Conservation (phyloP, 169 alveolate genomes). For the Plasmodium gonderi region DNA sequence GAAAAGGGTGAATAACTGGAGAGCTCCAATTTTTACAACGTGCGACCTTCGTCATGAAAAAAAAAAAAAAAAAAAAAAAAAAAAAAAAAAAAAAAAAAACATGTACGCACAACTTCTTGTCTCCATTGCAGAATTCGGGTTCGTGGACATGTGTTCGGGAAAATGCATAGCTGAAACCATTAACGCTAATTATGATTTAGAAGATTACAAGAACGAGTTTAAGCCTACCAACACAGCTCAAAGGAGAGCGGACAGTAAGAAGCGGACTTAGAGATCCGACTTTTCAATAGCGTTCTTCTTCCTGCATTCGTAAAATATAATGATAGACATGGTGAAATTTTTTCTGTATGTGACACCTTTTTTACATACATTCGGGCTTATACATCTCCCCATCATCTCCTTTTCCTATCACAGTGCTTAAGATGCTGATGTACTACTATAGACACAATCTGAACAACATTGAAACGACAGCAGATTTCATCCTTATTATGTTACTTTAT, state of each 20-base stretch:
- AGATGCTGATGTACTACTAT: conserved; percentile 24
- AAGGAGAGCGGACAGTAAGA: conserved; percentile 49
- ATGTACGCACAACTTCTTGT: background rate
- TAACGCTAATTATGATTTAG: background rate
- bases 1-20: background rate
- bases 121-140: conserved; percentile 34
- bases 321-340: no score
- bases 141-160: conserved; percentile 38
- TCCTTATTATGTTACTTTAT: conserved; percentile 33
- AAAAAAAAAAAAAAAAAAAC: no score
- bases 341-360: background rate
- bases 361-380: background rate
- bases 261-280: background rate
- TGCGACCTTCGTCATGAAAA: background rate
- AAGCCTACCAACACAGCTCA: conserved; percentile 3
- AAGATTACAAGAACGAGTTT: conserved; percentile 1
- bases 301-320: no score
- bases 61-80: no score
- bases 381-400: background rate
- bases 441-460: conserved; percentile 21
- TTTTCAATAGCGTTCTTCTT: background rate
- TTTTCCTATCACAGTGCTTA: conserved; percentile 1
- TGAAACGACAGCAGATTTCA: conserved; percentile 31
- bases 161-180: conserved; percentile 35
- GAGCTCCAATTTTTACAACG: no score